Evolutionary conservation across 768 basidiomycete genomes (phyloP), one percentile per base, ranked within the genome.

Genomic region (Suillus tomentosus): DNA sequence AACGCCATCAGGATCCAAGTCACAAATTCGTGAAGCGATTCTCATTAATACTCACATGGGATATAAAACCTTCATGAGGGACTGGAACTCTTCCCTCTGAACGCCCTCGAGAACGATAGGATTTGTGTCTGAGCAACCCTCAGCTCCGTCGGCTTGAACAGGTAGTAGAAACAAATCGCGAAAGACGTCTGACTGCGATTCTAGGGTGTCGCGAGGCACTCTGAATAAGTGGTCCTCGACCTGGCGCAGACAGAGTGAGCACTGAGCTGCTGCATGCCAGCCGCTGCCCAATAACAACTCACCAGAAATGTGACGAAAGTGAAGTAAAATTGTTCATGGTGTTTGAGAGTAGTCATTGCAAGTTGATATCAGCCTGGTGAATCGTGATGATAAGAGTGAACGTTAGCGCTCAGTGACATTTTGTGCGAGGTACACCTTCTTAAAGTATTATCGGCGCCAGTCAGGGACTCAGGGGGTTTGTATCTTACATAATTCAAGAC

Each of bases 221-320:
- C 64, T 74, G 65, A 71, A 77, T 37, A 75, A 61, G 48, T 57
- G 22, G 47, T 69, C 55, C 57, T 74, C 76, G 9, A 77, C 74
- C 74, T 76, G 5, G 10, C 19, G 15, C 10, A 54, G 31, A 13
- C 15, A 31, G 39, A 55, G 36, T 24, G 37, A 39, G 39, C 27
- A 27, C 27, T 39, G 15, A 40, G 56, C 14, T 57, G 56, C 22
- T 40, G 22, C 39, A 17, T 40, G 15, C 27, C 27, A 27, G 31
- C 31, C 31, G 22, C 10, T 15, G 39, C 39, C 3, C 5, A 14
- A 40, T 40, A 10, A 24, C 7, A 24, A 36, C 60, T 19, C 58
- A 70, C 69, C 13, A 61, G 54, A 51, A 69, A 69, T 8, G 67
- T 71, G 17, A 71, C 42, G 5, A 62, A 65, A 42, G 58, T 54